Evolutionary conservation across 768 basidiomycete genomes (phyloP), one percentile per base, ranked within the genome.

Genomic region (Rhodotorula kratochvilovae): DNA sequence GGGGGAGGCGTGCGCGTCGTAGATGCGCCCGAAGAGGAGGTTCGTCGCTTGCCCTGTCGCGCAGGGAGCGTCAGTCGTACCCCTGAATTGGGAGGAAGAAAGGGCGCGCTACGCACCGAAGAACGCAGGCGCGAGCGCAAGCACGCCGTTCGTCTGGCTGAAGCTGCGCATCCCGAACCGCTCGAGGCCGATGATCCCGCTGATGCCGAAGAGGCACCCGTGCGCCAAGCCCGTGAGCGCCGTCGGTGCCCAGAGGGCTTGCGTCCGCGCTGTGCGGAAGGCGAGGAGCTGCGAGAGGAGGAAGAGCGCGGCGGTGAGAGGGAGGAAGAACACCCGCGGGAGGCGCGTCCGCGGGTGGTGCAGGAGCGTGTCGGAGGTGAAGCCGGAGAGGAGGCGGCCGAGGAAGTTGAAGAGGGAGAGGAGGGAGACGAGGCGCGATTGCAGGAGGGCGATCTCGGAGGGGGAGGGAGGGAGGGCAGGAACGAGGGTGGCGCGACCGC

Each of bases 381-480:
- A 70, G 36, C 72, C 72, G 42, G 36, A 48, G 33, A 51, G 23
- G 31, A 73, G 60, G 13, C 72, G 68, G 16, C 72, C 72, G 42
- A 61, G 35, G 33, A 56, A 69, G 68, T 73, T 73, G 68, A 61
- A 73, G 46, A 73, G 29, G 31, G 68, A 70, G 19, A 73, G 65
- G 48, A 73, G 68, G 33, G 72, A 73, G 55, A 73, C 72, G 42
- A 73, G 72, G 57, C 59, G 64, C 5, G 64, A 51, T 25, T 73
- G 72, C 23, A 55, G 33, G 11, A 43, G 48, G 8, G 71, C 43
- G 63, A 68, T 19, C 13, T 57, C 42, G 50, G 13, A 15, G 7
- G 45, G 39, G 1, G 66, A 61, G 7, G 51, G 59, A 29, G 54
- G 23, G 12, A 13, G 11, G 70, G 42, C 7, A 42, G 7, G 21